These are phyloP conservation scores for Usnea hakonensis DNA, from an alignment of 495 filamentous ascomycete species.

Conservation along the genomic window DNA sequence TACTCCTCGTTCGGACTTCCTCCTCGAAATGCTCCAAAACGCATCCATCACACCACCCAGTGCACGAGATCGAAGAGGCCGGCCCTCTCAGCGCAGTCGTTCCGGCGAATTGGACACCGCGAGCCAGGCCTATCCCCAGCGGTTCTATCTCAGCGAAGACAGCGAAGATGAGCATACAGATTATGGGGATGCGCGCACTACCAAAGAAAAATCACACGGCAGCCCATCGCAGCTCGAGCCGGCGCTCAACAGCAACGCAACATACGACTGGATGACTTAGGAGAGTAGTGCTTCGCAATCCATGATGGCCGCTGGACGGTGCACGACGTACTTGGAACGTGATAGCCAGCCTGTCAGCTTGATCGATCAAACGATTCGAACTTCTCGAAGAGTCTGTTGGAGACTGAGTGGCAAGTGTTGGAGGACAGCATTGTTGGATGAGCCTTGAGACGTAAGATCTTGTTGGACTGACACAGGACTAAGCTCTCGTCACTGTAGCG, in stretches of 20 bases:
- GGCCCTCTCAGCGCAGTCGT: not conserved
- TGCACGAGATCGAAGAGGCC: not conserved
- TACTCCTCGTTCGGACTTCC: not conserved
- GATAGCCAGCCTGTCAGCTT: not conserved
- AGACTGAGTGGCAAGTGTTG: not conserved
- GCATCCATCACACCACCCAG: constrained; percentile 1
- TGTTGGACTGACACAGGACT: not conserved
- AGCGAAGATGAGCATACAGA: not conserved
- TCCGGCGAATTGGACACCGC: not conserved
- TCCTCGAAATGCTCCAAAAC: not conserved
- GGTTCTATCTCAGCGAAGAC: not conserved
- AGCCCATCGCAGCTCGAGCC: not conserved
- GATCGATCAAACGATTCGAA: not conserved
- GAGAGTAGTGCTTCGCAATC: not conserved
- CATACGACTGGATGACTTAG: constrained; percentile 1
- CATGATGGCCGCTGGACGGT: not conserved
- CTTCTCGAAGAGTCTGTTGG: not conserved
- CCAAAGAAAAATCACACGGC: not conserved
- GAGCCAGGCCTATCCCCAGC: not conserved
- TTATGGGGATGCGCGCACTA: not conserved
- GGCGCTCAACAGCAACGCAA: not conserved
- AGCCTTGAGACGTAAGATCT: not conserved
- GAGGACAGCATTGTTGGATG: not conserved
- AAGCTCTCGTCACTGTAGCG: not conserved
- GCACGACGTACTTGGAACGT: not conserved